Evolutionary conservation across 2,329 filamentous ascomycete species (phyloP).

Genomic region (Fusarium agapanthi): DNA sequence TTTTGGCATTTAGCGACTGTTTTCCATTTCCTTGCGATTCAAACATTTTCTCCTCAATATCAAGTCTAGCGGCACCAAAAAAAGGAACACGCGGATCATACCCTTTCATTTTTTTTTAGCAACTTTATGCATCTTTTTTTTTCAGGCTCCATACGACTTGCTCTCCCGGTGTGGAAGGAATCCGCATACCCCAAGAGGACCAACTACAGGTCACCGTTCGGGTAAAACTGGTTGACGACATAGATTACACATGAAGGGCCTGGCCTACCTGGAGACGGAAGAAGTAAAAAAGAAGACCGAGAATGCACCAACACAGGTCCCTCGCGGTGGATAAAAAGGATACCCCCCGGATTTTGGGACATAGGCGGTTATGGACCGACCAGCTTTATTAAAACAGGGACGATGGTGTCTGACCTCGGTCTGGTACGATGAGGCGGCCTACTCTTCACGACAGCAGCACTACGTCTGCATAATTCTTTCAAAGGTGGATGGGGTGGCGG

Average conservation of each 20-base stretch:
- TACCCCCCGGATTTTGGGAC: slow-evolving; percentile 37
- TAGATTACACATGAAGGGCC: slow-evolving; percentile 39
- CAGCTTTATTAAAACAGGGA: slow-evolving; percentile 33
- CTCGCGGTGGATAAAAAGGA: slow-evolving; percentile 40
- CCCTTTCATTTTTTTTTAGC: slow-evolving; percentile 42
- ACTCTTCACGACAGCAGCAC: slow-evolving; percentile 41
- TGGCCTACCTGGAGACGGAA: slow-evolving; percentile 43
- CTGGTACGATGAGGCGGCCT: slow-evolving; percentile 43
- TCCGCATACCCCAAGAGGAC: slow-evolving; percentile 25
- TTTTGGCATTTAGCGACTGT: slow-evolving; percentile 59
- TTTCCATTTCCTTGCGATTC: slow-evolving; percentile 46
- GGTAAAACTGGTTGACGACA: slow-evolving; percentile 41
- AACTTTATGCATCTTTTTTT: slow-evolving; percentile 38
- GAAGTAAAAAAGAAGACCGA: slow-evolving; percentile 44
- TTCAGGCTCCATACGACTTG: slow-evolving; percentile 35
- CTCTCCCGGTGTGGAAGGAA: slow-evolving; percentile 29
- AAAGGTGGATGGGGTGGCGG: slow-evolving; percentile 30
- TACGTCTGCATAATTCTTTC: slow-evolving; percentile 46
- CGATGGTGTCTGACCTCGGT: slow-evolving; percentile 41
- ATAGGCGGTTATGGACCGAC: slow-evolving; percentile 23
- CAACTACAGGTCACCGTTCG: slow-evolving; percentile 33
- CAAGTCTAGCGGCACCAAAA: slow-evolving; percentile 53
- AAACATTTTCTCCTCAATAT: slow-evolving; percentile 47
- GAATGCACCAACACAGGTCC: slow-evolving; percentile 46
- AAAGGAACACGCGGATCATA: slow-evolving; percentile 52